A percentile compares a stretch with the other conserved stretches of the same genome.
Evolutionary conservation across 495 filamentous ascomycete species (phyloP).

Genomic region (Hypoxylon fuscum): DNA sequence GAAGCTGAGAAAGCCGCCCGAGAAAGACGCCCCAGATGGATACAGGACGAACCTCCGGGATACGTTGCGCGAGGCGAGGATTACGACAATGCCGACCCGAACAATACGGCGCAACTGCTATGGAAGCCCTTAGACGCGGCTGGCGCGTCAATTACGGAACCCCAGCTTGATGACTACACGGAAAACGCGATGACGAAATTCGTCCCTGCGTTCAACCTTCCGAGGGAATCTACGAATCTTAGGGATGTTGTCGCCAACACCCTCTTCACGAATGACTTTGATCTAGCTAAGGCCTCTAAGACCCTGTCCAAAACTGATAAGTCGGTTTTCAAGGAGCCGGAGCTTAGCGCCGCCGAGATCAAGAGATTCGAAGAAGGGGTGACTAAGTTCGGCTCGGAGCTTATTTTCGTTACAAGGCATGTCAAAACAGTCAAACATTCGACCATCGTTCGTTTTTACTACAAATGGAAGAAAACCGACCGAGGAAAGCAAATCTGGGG

Average conservation of each 20-base stretch:
- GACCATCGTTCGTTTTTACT: constrained; percentile 90
- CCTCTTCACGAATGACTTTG: constrained; percentile 75
- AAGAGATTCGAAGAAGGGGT: constrained; percentile 95
- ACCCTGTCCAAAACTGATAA: constrained; percentile 72
- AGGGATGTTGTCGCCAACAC: constrained; percentile 84
- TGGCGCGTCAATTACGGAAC: constrained; percentile 56
- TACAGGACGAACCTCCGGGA: constrained; percentile 88
- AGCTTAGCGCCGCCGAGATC: constrained; percentile 77
- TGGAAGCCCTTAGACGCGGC: constrained; percentile 68
- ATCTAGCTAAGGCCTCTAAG: constrained; percentile 76
- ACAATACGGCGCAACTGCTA: constrained; percentile 60
- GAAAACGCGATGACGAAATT: constrained; percentile 65
- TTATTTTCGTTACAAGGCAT: constrained; percentile 82
- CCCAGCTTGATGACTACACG: constrained; percentile 77
- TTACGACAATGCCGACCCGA: constrained; percentile 53
- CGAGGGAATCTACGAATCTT: constrained; percentile 81
- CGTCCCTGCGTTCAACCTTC: constrained; percentile 69
- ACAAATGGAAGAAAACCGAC: constrained; percentile 97
- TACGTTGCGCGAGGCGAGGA: constrained; percentile 89
- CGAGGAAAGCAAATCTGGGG: constrained; percentile 89
- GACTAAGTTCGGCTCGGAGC: constrained; percentile 88
- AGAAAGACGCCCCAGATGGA: constrained; percentile 88
- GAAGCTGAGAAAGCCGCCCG: constrained; percentile 81
- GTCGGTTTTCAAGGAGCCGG: constrained; percentile 85
- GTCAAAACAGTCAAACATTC: constrained; percentile 81